These are phyloP conservation scores for Coleophoma crateriformis DNA, from an alignment of 2,329 filamentous ascomycete genomes.

Conservation along the genomic window DNA sequence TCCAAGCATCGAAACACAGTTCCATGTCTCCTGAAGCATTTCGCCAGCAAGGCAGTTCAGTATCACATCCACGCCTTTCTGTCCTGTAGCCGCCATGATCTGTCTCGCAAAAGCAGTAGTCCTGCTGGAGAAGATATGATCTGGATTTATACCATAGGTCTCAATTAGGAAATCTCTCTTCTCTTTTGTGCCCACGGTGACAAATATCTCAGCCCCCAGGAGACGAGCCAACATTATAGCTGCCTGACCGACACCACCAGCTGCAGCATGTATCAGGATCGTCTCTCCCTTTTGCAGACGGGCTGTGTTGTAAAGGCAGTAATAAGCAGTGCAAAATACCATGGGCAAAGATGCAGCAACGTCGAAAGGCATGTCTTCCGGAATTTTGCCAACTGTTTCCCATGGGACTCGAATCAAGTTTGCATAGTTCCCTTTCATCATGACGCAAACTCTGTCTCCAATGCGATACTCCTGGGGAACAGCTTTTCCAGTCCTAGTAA, in stretches of 20 bases:
- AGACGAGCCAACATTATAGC: constrained; percentile 22
- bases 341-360: constrained; percentile 11
- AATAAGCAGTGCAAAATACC: constrained; percentile 10
- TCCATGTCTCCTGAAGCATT: constrained; percentile 18
- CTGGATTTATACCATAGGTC: constrained; percentile 3
- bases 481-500: constrained; percentile 18
- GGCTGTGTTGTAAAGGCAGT: constrained; percentile 9
- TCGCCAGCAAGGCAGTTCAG: constrained; percentile 20
- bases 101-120: constrained; percentile 14
- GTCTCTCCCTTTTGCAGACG: constrained; percentile 12
- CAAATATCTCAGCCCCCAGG: constrained; percentile 20
- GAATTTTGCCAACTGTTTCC: constrained; percentile 1
- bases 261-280: constrained; percentile 25
- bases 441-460: constrained; percentile 21
- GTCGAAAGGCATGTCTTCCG: constrained; percentile 6
- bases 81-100: constrained; percentile 12
- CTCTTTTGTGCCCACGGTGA: constrained; percentile 11
- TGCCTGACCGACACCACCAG: constrained; percentile 26
- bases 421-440: neutral
- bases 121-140: constrained; percentile 5
- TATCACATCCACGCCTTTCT: constrained; percentile 18
- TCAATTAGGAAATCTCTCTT: constrained; percentile 10
- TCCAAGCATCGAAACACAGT: constrained; percentile 28
- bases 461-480: constrained; percentile 11
- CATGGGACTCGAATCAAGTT: neutral